Evolutionary conservation across 1,139 yeast genomes (phyloP).

Genomic region (Hansenula lynferdii): DNA sequence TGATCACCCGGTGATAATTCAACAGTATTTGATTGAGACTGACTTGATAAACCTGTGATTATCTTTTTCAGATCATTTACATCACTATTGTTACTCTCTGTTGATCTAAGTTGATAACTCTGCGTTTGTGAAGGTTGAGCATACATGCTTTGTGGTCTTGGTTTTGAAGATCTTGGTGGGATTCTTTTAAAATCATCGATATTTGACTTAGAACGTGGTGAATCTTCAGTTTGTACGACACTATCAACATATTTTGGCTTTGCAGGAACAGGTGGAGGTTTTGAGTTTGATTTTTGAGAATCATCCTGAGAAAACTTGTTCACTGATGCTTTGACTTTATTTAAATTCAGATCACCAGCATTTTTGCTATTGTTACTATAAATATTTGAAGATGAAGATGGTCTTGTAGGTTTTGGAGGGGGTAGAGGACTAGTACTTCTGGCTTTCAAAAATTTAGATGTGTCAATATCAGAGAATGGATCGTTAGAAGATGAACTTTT

Average conservation of each 20-base stretch:
- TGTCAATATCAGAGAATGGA: constrained; percentile 11
- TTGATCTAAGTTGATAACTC: constrained; percentile 7
- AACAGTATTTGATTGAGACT: constrained; percentile 24
- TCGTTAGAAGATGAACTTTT: constrained; percentile 3
- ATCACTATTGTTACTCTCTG: background rate
- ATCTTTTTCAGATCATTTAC: constrained; percentile 21
- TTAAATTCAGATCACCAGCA: too few species aligned
- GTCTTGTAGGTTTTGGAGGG: constrained; percentile 19
- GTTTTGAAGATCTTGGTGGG: background rate
- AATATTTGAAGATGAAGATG: constrained; percentile 7
- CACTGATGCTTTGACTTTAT: background rate
- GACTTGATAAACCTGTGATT: constrained; percentile 27
- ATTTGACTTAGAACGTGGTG: background rate
- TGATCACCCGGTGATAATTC: constrained; percentile 29
- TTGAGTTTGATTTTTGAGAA: background rate
- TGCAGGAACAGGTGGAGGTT: constrained; percentile 8
- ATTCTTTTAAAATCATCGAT: constrained; percentile 1
- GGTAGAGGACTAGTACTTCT: constrained; percentile 5
- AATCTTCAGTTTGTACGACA: constrained; percentile 18
- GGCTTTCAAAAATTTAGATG: constrained; percentile 1
- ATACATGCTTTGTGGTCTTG: constrained; percentile 21
- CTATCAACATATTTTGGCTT: constrained; percentile 22
- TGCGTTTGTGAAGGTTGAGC: constrained; percentile 8
- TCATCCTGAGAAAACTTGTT: background rate
- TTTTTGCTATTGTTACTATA: background rate